Base-by-base conservation (phyloP, 257 asterid genomes). In the Penstemon barbatus region DNA sequence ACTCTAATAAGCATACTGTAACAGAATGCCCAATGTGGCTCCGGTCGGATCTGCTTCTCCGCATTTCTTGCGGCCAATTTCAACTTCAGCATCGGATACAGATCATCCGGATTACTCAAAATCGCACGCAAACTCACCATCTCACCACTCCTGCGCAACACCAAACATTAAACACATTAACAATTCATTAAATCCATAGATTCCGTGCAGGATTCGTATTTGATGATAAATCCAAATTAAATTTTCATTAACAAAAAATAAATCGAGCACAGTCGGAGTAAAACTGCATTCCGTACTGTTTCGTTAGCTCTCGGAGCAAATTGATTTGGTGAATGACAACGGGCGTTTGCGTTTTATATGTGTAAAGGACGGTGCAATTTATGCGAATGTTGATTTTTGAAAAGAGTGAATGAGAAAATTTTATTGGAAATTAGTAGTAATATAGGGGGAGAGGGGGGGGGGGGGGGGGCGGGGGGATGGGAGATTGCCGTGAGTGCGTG, bases 21-120 rank as follows among this genome's bases (percentile, higher is more conserved):
- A 70, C 98, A 92, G 78, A 92, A 92, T 68, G 85, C 90, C 97
- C 97, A 92, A 84, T 92, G 96, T 40, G 96, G 95, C 84, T 87
- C 84, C 69, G 87, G 70, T 63, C 92, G 97, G 76, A 90, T 93
- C 94, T 88, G 97, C 84, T 84, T 90, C 76, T 77, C 96, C 75
- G 95, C 95, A 33, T 74, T 81, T 61, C 86, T 75, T 70, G 73
- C 83, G 41, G 95, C 96, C 71, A 81, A 57, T 73, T 90, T 93
- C 74, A 93, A 73, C 83, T 93, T 93, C 69, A 93, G 54, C 87
- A 93, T 41, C 74, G 97, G 98, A 63, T 82, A 86, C 69, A 93
- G 55, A 76, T 93, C 97, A 51, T 88, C 97, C 62, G 96, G 97
- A 86, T 90, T 90, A 82, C 68, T 84, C 88, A 79, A 62, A 55